A percentile compares a stretch with the other conserved stretches of the same genome.
phyloP scores from a whole-genome alignment of 2,329 filamentous ascomycete genomes.

The Fusarium sp. region DNA sequence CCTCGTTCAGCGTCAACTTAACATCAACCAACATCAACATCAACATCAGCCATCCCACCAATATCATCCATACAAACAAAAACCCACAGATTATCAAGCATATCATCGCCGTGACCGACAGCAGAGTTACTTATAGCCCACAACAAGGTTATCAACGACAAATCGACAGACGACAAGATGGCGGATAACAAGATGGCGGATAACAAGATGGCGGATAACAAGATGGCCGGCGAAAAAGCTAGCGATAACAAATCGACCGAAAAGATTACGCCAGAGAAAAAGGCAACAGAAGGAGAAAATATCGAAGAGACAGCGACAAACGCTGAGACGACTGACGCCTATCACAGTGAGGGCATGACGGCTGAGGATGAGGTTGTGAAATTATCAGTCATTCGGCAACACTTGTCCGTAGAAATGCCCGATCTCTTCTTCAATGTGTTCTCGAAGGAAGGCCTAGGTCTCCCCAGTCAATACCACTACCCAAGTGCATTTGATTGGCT shows the following conservation, averaged over 20 bases:
- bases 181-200: not conserved
- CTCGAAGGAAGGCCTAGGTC: constrained; percentile 7
- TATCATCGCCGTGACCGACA: not conserved
- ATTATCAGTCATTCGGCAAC: not conserved
- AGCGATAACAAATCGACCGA: not conserved
- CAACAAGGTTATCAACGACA: not conserved
- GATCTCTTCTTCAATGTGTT: constrained; percentile 10
- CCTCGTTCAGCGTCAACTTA: not conserved
- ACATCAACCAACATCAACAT: not conserved
- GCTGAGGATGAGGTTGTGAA: not conserved
- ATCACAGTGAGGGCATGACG: not conserved
- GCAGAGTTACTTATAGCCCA: too few relatives aligned
- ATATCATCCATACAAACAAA: not conserved
- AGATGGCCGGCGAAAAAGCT: not conserved
- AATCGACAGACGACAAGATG: not conserved
- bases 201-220: not conserved
- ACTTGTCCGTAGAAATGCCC: not conserved
- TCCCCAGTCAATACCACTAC: constrained; percentile 27
- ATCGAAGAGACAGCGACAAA: not conserved
- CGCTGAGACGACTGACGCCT: not conserved
- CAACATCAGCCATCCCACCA: not conserved
- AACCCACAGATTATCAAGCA: not conserved
- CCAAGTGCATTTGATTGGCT: constrained; percentile 8
- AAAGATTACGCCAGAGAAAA: not conserved
- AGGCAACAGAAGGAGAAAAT: not conserved